Percentiles rank a stretch among this genome's conserved stretches.
Evolutionary conservation across 2,329 filamentous ascomycete genomes (phyloP).

Genomic region (Myriosclerotinia scirpicola): DNA sequence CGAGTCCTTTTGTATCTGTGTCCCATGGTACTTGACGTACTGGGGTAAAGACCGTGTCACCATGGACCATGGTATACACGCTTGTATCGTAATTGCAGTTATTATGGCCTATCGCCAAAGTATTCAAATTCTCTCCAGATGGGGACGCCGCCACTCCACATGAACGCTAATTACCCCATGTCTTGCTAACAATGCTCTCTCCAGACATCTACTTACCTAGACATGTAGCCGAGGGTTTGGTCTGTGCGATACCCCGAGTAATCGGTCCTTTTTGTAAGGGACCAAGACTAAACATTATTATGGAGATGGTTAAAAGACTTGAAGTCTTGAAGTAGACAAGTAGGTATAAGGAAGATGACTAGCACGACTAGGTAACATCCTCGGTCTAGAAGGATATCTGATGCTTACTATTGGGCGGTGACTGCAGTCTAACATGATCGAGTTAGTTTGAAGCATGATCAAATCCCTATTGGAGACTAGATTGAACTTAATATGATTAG

Average conservation of each 20-base stretch:
- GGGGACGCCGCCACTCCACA: conserved; percentile 16
- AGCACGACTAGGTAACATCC: neutral
- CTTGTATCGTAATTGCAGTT: neutral
- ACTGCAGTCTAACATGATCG: neutral
- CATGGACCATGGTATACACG: neutral
- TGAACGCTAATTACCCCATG: conserved; percentile 19
- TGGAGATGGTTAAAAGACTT: no score
- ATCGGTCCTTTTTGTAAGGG: conserved; percentile 21
- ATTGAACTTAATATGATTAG: neutral
- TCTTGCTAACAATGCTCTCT: conserved; percentile 10
- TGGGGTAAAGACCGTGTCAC: neutral
- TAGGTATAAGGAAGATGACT: neutral
- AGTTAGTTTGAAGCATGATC: neutral
- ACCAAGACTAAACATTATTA: neutral
- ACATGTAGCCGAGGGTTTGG: neutral
- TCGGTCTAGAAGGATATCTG: neutral
- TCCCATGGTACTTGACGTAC: neutral
- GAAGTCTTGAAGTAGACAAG: neutral
- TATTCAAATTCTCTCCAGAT: conserved; percentile 13
- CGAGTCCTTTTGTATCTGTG: conserved; percentile 19
- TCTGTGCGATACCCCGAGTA: conserved; percentile 18
- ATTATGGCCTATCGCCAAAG: neutral
- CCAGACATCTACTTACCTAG: neutral
- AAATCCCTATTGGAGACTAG: neutral
- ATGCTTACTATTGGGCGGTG: neutral